phyloP scores from a whole-genome alignment of 2,329 filamentous ascomycete species.

The Stagonosporopsis tanaceti region DNA sequence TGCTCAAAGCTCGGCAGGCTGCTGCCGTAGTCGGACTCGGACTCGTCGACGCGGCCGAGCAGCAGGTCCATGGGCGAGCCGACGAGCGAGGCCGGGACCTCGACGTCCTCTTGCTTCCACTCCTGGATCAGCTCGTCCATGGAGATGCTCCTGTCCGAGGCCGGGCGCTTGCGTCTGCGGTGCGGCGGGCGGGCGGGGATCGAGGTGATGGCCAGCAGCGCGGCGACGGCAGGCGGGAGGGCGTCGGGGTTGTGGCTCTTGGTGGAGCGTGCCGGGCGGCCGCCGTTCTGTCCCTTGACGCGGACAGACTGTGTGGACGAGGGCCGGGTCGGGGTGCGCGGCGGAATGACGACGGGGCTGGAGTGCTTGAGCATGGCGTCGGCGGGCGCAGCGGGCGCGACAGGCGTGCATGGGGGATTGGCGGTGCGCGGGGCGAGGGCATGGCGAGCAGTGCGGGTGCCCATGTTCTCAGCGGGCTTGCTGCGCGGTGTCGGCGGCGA shows the following conservation, averaged over 20 bases:
- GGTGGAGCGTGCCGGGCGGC: constrained; percentile 34
- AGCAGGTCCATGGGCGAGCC: constrained; percentile 63
- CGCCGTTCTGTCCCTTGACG: constrained; percentile 41
- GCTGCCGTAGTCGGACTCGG: constrained; percentile 45
- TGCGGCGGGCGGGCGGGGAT: constrained; percentile 62
- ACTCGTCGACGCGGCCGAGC: constrained; percentile 62
- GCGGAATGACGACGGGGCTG: constrained; percentile 54
- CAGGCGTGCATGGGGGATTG: constrained; percentile 22
- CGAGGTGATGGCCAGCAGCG: constrained; percentile 65
- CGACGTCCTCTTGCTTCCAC: constrained; percentile 58
- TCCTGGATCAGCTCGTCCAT: constrained; percentile 66
- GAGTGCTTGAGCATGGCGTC: constrained; percentile 44
- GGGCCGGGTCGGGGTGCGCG: constrained; percentile 43
- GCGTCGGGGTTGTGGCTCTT: constrained; percentile 53
- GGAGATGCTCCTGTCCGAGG: constrained; percentile 56
- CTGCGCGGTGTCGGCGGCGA: constrained; percentile 45
- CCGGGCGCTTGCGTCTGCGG: constrained; percentile 52
- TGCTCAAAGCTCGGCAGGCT: constrained; percentile 57
- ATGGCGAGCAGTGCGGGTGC: constrained; percentile 33
- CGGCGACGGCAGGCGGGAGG: constrained; percentile 64
- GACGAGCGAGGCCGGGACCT: constrained; percentile 48
- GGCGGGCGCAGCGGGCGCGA: constrained; percentile 22
- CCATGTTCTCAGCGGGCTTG: constrained; percentile 40
- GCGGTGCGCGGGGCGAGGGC: constrained; percentile 25
- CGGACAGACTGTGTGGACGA: constrained; percentile 44